A percentile compares a stretch with the other conserved stretches of the same genome.
These are phyloP conservation scores for Potentilla sterilis DNA, from an alignment of 306 rosid species.

Conservation along the genomic window DNA sequence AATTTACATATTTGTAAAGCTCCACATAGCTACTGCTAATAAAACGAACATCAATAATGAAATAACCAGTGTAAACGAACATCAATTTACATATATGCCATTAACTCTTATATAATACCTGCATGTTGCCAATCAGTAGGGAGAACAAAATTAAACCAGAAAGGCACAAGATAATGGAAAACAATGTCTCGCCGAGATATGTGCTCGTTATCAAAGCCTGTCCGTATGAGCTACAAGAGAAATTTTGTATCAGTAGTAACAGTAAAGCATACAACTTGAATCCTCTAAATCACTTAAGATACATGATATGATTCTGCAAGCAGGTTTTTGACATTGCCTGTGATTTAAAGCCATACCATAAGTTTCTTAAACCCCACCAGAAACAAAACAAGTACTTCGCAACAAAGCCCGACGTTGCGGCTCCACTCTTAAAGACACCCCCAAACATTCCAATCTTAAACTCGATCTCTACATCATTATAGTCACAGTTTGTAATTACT, in stretches of 20 bases:
- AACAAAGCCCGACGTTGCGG: constrained; percentile 48
- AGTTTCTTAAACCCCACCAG: constrained; percentile 79
- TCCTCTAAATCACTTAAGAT: background rate
- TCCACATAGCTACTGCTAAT: background rate
- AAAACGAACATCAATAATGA: background rate
- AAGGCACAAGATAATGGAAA: constrained; percentile 61
- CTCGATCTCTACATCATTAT: constrained; percentile 33
- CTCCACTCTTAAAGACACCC: constrained; percentile 65
- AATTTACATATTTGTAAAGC: background rate
- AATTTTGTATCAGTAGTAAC: background rate
- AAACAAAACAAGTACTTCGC: constrained; percentile 72
- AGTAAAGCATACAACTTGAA: background rate
- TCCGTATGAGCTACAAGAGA: constrained; percentile 61
- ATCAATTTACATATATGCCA: too few species aligned
- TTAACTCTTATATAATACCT: constrained; percentile 39
- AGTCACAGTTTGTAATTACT: constrained; percentile 46
- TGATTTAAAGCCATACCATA: constrained; percentile 47
- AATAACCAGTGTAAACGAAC: background rate
- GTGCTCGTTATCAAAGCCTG: constrained; percentile 72
- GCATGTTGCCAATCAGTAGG: constrained; percentile 88
- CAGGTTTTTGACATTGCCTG: background rate
- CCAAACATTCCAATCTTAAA: constrained; percentile 79
- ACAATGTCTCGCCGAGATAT: constrained; percentile 61
- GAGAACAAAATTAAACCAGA: constrained; percentile 64
- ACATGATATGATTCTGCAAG: background rate